phyloP scores from a whole-genome alignment of 352 stramenopile species.

The Phytophthora rubi region DNA sequence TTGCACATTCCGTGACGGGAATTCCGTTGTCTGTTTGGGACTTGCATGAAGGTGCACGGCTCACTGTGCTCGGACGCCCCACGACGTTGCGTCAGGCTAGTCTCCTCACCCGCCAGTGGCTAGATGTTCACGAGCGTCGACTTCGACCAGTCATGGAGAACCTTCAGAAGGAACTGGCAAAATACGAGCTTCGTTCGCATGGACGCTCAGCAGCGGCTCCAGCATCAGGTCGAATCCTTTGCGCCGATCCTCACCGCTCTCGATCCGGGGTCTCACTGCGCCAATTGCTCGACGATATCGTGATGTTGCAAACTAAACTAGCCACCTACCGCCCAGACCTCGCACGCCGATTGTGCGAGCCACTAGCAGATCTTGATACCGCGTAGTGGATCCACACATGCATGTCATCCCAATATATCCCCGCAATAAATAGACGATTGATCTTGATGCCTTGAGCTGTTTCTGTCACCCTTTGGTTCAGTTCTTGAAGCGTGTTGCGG shows the following conservation, averaged over 20 bases:
- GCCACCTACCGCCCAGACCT: conserved; percentile 63
- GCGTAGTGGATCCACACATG: conserved; percentile 14
- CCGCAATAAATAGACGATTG: conserved; percentile 9
- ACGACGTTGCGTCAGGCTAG: conserved; percentile 81
- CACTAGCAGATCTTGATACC: conserved; percentile 41
- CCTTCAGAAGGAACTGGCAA: conserved; percentile 61
- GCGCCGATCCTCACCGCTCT: conserved; percentile 60
- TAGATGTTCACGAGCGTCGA: conserved; percentile 56
- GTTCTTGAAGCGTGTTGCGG: conserved; percentile 10
- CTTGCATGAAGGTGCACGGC: conserved; percentile 67
- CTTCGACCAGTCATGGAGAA: conserved; percentile 45
- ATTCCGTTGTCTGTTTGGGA: conserved; percentile 64
- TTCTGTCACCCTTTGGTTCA: conserved; percentile 17
- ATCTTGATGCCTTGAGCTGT: conserved; percentile 9
- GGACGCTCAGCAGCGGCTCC: conserved; percentile 29
- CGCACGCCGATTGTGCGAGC: conserved; percentile 52
- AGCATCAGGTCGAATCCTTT: conserved; percentile 48
- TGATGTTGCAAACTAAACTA: conserved; percentile 50
- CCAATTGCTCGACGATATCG: conserved; percentile 54
- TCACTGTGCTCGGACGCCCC: conserved; percentile 60
- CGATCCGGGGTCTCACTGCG: conserved; percentile 52
- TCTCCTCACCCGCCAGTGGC: conserved; percentile 77
- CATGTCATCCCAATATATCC: conserved; percentile 25
- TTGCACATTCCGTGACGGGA: conserved; percentile 49
- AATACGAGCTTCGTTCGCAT: conserved; percentile 63